These are phyloP conservation scores for Fusarium sp. DNA, from an alignment of 2,329 filamentous ascomycete genomes.

Conservation along the genomic window DNA sequence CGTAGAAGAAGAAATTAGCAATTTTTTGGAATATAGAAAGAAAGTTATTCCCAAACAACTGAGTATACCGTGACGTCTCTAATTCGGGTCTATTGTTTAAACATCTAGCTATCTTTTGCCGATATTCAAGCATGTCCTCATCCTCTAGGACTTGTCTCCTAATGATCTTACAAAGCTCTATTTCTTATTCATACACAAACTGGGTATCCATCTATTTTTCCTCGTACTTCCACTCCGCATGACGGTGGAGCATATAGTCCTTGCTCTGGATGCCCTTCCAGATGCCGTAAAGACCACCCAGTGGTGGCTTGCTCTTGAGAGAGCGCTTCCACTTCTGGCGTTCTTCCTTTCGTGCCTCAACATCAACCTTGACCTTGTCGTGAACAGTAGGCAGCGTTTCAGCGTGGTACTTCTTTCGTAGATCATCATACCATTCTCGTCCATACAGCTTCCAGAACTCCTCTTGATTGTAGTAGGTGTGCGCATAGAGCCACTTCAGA, in stretches of 20 bases:
- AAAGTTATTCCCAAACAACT: conserved; percentile 28
- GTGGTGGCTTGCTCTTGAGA: conserved; percentile 62
- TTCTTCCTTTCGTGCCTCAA: conserved; percentile 56
- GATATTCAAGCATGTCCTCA: not conserved
- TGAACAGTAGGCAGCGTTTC: conserved; percentile 72
- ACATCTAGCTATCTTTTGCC: not conserved
- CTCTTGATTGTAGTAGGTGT: conserved; percentile 81
- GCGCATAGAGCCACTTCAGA: conserved; percentile 88
- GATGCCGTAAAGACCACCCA: conserved; percentile 70
- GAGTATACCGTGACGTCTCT: not conserved
- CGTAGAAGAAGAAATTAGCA: conserved; percentile 30
- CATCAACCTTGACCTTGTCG: conserved; percentile 74
- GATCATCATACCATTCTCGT: conserved; percentile 67
- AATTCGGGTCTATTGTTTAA: not conserved
- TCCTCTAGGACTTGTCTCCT: not conserved
- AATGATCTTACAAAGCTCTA: conserved; percentile 21
- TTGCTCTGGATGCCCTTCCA: conserved; percentile 67
- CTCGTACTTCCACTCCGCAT: conserved; percentile 64
- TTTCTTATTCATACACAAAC: conserved; percentile 17
- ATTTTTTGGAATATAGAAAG: conserved; percentile 39
- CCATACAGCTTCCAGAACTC: conserved; percentile 76
- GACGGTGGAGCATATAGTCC: conserved; percentile 65
- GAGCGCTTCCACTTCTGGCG: conserved; percentile 54
- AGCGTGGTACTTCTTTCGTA: conserved; percentile 73
- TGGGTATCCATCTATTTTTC: conserved; percentile 40